These are phyloP conservation scores for Emmonsiellopsis sp. DNA, from an alignment of 2,329 filamentous ascomycete species.

Conservation along the genomic window DNA sequence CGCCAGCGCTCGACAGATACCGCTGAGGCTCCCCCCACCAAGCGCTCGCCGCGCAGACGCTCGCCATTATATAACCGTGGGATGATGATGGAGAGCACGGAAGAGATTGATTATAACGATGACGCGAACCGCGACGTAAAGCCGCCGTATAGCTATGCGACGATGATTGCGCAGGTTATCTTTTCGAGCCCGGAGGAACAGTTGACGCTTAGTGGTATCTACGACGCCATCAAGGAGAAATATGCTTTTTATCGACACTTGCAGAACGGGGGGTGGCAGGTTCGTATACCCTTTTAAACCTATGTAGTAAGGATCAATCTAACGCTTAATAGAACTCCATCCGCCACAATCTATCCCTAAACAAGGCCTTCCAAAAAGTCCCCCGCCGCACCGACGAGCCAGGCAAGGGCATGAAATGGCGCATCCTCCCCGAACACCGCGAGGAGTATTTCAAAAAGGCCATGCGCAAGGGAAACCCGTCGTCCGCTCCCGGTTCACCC, in stretches of 20 bases:
- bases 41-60: conserved; percentile 38
- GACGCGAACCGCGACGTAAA: conserved; percentile 87
- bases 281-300: conserved; percentile 33
- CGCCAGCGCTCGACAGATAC: conserved; percentile 10
- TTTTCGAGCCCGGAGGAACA: conserved; percentile 78
- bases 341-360: conserved; percentile 88
- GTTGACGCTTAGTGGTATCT: conserved; percentile 84
- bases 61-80: conserved; percentile 42
- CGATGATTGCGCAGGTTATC: conserved; percentile 95
- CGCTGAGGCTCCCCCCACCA: conserved; percentile 11
- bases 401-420: conserved; percentile 99
- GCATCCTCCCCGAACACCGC: conserved; percentile 72
- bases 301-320: not conserved
- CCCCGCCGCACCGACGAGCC: conserved; percentile 88
- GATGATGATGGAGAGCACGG: conserved; percentile 46
- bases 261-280: conserved; percentile 77
- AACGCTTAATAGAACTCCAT: conserved; percentile 68
- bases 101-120: conserved; percentile 53
- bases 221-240: conserved; percentile 80
- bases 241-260: conserved; percentile 90
- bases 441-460: conserved; percentile 72
- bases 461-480: conserved; percentile 29
- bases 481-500: conserved; percentile 38
- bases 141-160: conserved; percentile 90
- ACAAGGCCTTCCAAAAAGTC: conserved; percentile 90